Evolutionary conservation across 768 basidiomycete species (phyloP).

Genomic region (Naganishia vaughanmartiniae): DNA sequence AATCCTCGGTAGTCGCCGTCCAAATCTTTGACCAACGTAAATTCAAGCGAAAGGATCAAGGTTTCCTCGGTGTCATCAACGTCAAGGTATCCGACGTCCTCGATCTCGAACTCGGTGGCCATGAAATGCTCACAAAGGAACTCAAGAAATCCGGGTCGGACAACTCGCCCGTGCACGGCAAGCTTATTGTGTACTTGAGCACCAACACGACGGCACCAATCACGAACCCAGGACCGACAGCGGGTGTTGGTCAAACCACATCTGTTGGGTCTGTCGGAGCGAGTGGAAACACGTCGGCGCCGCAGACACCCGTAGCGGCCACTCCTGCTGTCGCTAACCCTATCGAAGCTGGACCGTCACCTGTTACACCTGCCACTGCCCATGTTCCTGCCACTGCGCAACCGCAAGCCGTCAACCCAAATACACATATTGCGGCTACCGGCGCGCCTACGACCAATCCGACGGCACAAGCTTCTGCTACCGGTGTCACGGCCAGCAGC

Average conservation of each 20-base stretch:
- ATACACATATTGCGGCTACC: constrained; percentile 2
- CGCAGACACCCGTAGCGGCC: constrained; percentile 39
- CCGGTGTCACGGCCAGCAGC: constrained; percentile 41
- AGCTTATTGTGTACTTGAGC: constrained; percentile 92
- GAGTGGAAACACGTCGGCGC: constrained; percentile 29
- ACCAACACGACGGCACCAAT: constrained; percentile 85
- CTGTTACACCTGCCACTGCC: constrained; percentile 25
- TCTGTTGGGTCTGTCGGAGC: constrained; percentile 17
- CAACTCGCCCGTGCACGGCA: constrained; percentile 94
- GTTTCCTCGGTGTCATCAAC: constrained; percentile 96
- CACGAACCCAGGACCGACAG: constrained; percentile 69
- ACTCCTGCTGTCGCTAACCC: constrained; percentile 27
- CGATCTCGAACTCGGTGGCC: constrained; percentile 86
- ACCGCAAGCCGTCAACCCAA: constrained; percentile 51
- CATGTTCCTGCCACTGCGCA: constrained; percentile 38
- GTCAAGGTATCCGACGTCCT: constrained; percentile 83
- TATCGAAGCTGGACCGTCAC: constrained; percentile 25
- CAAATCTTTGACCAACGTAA: constrained; percentile 99
- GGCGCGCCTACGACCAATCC: constrained; percentile 46
- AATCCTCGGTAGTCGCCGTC: constrained; percentile 94
- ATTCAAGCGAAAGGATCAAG: constrained; percentile 97
- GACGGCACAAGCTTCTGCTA: constrained; percentile 45
- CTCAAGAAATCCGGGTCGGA: constrained; percentile 94
- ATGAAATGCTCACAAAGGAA: constrained; percentile 95
- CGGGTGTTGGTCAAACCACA: constrained; percentile 42